A percentile compares a stretch with the other conserved stretches of the same genome.
These are phyloP conservation scores for Salix arbutifolia DNA, from an alignment of 345 rosid species.

Conservation along the genomic window DNA sequence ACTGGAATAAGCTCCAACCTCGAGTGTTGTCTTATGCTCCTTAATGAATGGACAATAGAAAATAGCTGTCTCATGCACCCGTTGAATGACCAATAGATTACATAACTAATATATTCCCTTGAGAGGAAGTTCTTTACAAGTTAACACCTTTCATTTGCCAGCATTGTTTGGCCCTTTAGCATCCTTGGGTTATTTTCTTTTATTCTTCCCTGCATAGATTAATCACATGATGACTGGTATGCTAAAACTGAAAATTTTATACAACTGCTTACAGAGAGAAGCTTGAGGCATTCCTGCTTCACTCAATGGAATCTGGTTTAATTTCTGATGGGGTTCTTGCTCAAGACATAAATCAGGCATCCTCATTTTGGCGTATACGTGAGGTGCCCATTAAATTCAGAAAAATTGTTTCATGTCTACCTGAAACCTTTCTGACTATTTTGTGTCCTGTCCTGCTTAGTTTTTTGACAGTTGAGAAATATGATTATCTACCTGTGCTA, in stretches of 20 bases:
- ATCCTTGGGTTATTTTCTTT: not conserved
- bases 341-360: conserved; percentile 87
- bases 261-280: conserved; percentile 58
- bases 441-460: no score
- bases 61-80: not conserved
- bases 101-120: not conserved
- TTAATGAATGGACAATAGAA: not conserved
- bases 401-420: not conserved
- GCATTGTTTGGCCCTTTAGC: not conserved
- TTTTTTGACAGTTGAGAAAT: no score
- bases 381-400: conserved; percentile 50
- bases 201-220: not conserved
- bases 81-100: not conserved
- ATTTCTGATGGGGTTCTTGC: conserved; percentile 90
- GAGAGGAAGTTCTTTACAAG: not conserved
- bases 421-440: no score
- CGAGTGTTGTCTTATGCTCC: not conserved
- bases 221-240: no score
- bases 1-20: not conserved
- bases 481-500: no score
- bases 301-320: conserved; percentile 73
- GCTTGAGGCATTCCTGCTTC: conserved; percentile 80
- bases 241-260: not conserved
- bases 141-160: not conserved
- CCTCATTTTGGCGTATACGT: conserved; percentile 86